Percentiles rank a stretch among this genome's conserved stretches.
Evolutionary conservation across 768 basidiomycete genomes (phyloP).

Genomic region (Auriscalpium microsporum): DNA sequence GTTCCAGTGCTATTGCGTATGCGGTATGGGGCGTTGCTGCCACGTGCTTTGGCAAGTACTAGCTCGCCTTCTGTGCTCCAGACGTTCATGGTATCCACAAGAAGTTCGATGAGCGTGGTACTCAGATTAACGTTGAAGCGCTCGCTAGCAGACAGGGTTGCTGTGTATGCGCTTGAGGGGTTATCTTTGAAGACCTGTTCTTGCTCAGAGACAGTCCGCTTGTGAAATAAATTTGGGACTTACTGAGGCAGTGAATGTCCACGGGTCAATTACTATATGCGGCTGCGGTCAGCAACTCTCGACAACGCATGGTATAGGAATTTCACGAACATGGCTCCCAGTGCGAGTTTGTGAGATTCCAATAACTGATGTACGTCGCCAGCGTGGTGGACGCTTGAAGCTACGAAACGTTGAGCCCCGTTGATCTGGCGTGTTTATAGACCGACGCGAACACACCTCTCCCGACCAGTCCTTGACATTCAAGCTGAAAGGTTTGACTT

Average conservation of each 20-base stretch:
- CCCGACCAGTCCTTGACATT: slow-evolving; percentile 91
- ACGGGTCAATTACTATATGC: slow-evolving; percentile 81
- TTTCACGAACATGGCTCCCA: slow-evolving; percentile 79
- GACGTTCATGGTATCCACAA: slow-evolving; percentile 60
- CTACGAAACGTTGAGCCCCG: slow-evolving; percentile 31
- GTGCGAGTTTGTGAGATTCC: slow-evolving; percentile 95
- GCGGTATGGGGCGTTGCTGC: slow-evolving; percentile 88
- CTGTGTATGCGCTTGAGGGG: slow-evolving; percentile 40
- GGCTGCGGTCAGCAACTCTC: background rate
- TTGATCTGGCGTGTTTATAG: background rate
- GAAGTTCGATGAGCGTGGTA: slow-evolving; percentile 82
- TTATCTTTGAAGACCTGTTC: slow-evolving; percentile 47
- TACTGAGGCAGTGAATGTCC: slow-evolving; percentile 77
- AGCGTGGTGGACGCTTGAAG: slow-evolving; percentile 77
- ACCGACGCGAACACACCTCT: slow-evolving; percentile 42
- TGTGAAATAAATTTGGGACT: slow-evolving; percentile 8
- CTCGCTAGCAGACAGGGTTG: slow-evolving; percentile 66
- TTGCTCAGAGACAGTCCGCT: background rate
- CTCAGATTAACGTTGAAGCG: slow-evolving; percentile 88
- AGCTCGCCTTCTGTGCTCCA: slow-evolving; percentile 69
- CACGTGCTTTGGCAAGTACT: slow-evolving; percentile 68
- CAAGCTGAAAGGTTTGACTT: slow-evolving; percentile 75
- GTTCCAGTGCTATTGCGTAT: slow-evolving; percentile 88
- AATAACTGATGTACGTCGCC: slow-evolving; percentile 82
- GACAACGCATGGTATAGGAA: background rate